Percentiles rank a stretch among this genome's conserved stretches.
Evolutionary conservation across 177 flowering plant genomes (phyloP).

Genomic region (Vitis hybrid): DNA sequence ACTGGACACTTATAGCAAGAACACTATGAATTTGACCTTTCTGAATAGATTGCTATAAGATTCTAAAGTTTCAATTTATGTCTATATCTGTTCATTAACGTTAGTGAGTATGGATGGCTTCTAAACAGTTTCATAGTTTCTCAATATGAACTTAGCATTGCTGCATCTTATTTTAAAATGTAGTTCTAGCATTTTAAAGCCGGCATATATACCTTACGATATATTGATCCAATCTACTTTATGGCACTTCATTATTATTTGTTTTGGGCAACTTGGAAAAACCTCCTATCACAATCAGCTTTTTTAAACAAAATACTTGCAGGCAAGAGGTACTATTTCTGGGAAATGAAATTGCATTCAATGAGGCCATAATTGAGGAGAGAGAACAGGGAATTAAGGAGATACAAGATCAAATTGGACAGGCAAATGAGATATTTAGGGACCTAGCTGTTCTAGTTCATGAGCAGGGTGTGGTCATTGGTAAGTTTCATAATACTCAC

Average conservation of each 20-base stretch:
- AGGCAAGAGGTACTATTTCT: conserved; percentile 62
- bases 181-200: too few species aligned
- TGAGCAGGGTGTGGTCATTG: conserved; percentile 67
- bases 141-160: too few species aligned
- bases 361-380: conserved; percentile 84
- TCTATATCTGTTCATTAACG: too few species aligned
- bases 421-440: conserved; percentile 53
- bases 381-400: conserved; percentile 73
- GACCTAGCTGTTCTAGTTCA: conserved; percentile 82
- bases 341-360: conserved; percentile 69
- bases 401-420: conserved; percentile 59
- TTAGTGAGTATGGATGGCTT: too few species aligned
- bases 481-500: conserved; percentile 32
- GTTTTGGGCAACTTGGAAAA: conserved; percentile 2
- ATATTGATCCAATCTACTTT: background rate
- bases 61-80: too few species aligned
- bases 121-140: too few species aligned
- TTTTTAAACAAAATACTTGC: conserved; percentile 21
- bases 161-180: too few species aligned
- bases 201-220: too few species aligned
- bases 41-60: too few species aligned
- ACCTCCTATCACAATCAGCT: background rate
- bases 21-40: too few species aligned
- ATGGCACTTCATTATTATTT: background rate
- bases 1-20: too few species aligned